Evolutionary conservation across 768 basidiomycete genomes (phyloP).

Genomic region (Leccinum ochraceum): DNA sequence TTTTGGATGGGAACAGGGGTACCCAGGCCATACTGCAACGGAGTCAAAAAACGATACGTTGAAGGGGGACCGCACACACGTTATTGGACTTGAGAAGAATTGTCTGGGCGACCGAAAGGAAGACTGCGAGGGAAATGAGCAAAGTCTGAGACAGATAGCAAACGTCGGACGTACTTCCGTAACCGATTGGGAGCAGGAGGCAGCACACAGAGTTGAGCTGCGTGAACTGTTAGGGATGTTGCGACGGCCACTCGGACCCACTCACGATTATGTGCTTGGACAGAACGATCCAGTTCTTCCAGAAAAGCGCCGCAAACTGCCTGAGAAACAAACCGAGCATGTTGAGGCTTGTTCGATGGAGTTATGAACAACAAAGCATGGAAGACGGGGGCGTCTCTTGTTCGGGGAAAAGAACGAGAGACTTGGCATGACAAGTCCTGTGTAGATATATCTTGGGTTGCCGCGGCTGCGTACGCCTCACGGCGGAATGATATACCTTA

Average conservation of each 20-base stretch:
- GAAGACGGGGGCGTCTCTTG: not conserved
- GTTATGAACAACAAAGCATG: not conserved
- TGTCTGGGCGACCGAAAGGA: constrained; percentile 62
- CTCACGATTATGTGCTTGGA: constrained; percentile 66
- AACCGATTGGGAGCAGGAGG: constrained; percentile 62
- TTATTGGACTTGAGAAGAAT: constrained; percentile 61
- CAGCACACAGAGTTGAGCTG: constrained; percentile 64
- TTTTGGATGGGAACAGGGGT: constrained; percentile 49
- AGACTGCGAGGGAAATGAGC: constrained; percentile 34
- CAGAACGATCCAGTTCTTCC: constrained; percentile 77
- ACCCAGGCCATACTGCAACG: constrained; percentile 61
- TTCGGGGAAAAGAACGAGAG: not conserved
- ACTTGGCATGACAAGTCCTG: not conserved
- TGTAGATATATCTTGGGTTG: constrained; percentile 4
- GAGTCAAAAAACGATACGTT: not conserved
- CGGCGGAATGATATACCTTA: no score
- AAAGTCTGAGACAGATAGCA: not conserved
- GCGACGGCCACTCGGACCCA: constrained; percentile 4
- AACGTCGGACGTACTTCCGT: constrained; percentile 39
- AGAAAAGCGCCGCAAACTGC: constrained; percentile 59
- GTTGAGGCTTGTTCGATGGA: not conserved
- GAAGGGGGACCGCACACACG: constrained; percentile 38
- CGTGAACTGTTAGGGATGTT: constrained; percentile 1
- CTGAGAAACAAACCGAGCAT: constrained; percentile 51
- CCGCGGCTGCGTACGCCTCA: not conserved